These are phyloP conservation scores for Marasmius sp. DNA, from an alignment of 1,284 basidiomycete species.

Conservation along the genomic window DNA sequence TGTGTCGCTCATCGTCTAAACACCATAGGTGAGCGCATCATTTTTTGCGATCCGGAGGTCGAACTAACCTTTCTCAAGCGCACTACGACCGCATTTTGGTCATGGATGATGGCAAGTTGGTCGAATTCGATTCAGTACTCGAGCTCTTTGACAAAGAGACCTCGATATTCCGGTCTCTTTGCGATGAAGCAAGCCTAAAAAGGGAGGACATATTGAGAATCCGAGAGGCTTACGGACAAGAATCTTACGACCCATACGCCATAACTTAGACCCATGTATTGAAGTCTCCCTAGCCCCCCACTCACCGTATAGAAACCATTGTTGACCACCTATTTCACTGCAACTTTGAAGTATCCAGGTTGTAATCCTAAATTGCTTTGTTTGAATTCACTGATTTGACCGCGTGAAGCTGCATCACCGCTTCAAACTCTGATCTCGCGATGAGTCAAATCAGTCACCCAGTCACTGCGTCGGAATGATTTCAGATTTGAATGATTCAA, in stretches of 20 bases:
- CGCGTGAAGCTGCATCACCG: no score
- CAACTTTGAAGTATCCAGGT: no score
- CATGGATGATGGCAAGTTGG: slow-evolving; percentile 68
- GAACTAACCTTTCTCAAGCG: slow-evolving; percentile 34
- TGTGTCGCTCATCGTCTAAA: slow-evolving; percentile 73
- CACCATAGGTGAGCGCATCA: slow-evolving; percentile 58
- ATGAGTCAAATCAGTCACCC: no score
- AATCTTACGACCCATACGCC: not conserved
- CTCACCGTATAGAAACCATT: no score
- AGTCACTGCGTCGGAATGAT: no score
- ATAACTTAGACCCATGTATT: not conserved
- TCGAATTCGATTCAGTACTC: slow-evolving; percentile 78
- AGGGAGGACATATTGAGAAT: slow-evolving; percentile 14
- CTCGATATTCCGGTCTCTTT: slow-evolving; percentile 77
- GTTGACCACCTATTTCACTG: no score
- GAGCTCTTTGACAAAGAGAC: slow-evolving; percentile 66
- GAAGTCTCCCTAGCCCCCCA: not conserved
- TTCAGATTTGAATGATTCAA: no score
- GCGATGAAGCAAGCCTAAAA: slow-evolving; percentile 65
- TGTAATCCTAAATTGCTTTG: no score
- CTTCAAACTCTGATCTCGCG: no score
- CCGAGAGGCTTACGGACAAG: slow-evolving; percentile 3
- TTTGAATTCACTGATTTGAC: no score
- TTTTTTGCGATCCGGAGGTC: not conserved
- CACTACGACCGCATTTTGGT: slow-evolving; percentile 78